Conservation (phyloP, 345 rosid species). For the Lepidium sativum region DNA sequence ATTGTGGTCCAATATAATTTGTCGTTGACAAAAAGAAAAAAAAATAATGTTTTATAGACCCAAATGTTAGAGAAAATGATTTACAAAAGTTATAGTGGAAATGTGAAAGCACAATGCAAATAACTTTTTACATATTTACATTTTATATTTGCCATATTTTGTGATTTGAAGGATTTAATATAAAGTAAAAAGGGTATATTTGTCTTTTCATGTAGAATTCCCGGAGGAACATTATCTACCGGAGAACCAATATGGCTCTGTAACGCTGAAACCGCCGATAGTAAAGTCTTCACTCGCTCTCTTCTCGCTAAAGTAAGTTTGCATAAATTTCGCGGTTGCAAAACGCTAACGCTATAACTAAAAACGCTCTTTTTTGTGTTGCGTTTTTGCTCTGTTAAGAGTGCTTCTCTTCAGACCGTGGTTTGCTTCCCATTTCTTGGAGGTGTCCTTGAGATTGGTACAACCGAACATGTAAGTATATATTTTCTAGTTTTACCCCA, state of each 20-base stretch:
- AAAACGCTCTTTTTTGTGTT: constrained; percentile 10
- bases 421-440: constrained; percentile 73
- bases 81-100: neutral
- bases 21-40: no score
- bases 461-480: constrained; percentile 67
- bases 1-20: no score
- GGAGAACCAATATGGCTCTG: constrained; percentile 66
- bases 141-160: neutral
- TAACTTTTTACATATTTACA: neutral
- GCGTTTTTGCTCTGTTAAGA: constrained; percentile 35
- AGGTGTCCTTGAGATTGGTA: constrained; percentile 84
- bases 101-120: neutral
- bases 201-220: constrained; percentile 40
- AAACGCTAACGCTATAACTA: constrained; percentile 9
- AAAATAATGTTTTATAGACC: no score
- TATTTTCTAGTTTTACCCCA: neutral
- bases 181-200: neutral
- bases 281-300: constrained; percentile 80
- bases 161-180: neutral
- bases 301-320: constrained; percentile 77
- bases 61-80: no score
- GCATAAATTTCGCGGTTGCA: neutral
- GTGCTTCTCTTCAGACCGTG: constrained; percentile 72
- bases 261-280: constrained; percentile 77
- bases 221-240: constrained; percentile 63